These are phyloP conservation scores for Aspergillus coremiiformis DNA, from an alignment of 495 filamentous ascomycete genomes.

Conservation along the genomic window DNA sequence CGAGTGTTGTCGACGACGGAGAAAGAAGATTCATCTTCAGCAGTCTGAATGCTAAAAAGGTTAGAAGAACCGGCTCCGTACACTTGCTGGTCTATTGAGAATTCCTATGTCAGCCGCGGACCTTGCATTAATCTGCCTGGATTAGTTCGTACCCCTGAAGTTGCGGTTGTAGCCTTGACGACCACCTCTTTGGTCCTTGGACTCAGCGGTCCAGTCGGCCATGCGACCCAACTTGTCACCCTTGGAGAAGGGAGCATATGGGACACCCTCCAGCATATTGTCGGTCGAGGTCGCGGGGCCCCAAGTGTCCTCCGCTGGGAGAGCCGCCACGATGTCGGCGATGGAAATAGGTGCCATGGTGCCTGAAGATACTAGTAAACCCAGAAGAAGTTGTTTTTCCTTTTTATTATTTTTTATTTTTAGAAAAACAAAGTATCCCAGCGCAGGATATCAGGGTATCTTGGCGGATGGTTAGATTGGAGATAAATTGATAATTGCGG, in stretches of 20 bases:
- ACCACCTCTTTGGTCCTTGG: slow-evolving; percentile 78
- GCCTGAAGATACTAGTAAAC: slow-evolving; percentile 9
- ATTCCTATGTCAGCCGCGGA: neutral
- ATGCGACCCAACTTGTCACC: slow-evolving; percentile 97
- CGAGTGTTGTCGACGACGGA: slow-evolving; percentile 94
- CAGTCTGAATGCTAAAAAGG: slow-evolving; percentile 79
- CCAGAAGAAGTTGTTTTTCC: no score
- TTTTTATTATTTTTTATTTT: no score
- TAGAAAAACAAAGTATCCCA: slow-evolving; percentile 8
- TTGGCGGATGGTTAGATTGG: slow-evolving; percentile 7
- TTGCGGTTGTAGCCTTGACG: slow-evolving; percentile 84
- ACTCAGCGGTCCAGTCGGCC: slow-evolving; percentile 96
- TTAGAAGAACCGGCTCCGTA: slow-evolving; percentile 86
- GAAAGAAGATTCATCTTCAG: slow-evolving; percentile 95
- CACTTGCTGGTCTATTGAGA: slow-evolving; percentile 77
- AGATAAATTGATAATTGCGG: slow-evolving; percentile 24
- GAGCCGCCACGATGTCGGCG: slow-evolving; percentile 49
- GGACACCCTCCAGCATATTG: slow-evolving; percentile 85
- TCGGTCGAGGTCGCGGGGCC: slow-evolving; percentile 74
- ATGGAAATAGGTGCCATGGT: slow-evolving; percentile 52
- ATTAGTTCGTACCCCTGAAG: slow-evolving; percentile 64
- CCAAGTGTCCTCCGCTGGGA: slow-evolving; percentile 68
- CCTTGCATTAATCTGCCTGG: neutral
- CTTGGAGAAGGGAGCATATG: slow-evolving; percentile 96
- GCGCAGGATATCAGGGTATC: slow-evolving; percentile 10